phyloP scores from a whole-genome alignment of 2,329 filamentous ascomycete genomes.

The Botrytis deweyae region DNA sequence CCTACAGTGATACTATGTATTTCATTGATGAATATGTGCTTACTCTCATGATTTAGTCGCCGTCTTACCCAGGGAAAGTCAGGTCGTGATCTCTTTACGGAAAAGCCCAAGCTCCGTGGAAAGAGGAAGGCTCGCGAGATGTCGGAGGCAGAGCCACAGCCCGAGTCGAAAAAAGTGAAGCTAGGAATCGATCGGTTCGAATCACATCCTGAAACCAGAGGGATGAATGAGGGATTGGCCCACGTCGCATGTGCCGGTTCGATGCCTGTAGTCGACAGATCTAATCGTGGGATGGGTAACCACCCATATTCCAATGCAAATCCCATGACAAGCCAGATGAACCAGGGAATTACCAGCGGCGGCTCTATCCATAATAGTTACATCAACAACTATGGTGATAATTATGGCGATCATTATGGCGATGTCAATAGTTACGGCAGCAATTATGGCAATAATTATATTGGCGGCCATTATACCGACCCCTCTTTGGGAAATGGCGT shows the following conservation, averaged over 20 bases:
- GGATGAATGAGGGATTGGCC: too few relatives aligned
- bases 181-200: not conserved
- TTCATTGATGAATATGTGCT: not conserved
- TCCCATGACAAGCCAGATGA: not conserved
- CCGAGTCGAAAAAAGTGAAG: not conserved
- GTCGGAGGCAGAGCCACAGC: not conserved
- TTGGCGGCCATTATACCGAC: fast-evolving
- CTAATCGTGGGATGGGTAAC: not conserved
- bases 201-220: not conserved
- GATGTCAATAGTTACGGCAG: too few relatives aligned
- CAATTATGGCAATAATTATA: too few relatives aligned
- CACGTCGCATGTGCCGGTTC: not conserved
- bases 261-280: not conserved
- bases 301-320: not conserved
- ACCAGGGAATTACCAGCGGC: not conserved
- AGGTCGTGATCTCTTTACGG: not conserved
- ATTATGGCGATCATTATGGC: too few relatives aligned
- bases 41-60: not conserved
- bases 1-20: not conserved
- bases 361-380: not conserved
- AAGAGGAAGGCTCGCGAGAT: not conserved
- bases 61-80: not conserved
- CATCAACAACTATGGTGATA: not conserved
- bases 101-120: not conserved
- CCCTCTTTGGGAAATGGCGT: not conserved